These are phyloP conservation scores for Zygoascus tannicola DNA, from an alignment of 805 yeast genomes.

Conservation along the genomic window DNA sequence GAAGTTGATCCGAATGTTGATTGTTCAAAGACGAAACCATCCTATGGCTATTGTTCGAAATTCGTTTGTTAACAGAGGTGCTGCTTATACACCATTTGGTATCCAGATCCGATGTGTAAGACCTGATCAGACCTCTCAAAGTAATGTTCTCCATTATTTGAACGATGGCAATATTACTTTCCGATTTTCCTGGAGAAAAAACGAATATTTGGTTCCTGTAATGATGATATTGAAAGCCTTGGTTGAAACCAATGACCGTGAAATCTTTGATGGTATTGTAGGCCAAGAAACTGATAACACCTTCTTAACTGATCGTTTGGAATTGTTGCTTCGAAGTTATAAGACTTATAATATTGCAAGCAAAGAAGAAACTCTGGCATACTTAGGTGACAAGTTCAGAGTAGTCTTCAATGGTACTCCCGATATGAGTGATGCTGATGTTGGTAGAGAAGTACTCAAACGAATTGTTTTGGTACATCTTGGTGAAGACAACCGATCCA, in stretches of 20 bases:
- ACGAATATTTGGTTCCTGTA: conserved; percentile 89
- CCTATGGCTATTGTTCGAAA: conserved; percentile 97
- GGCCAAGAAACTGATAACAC: conserved; percentile 83
- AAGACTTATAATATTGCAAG: conserved; percentile 71
- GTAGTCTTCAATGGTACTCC: conserved; percentile 84
- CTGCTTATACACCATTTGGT: conserved; percentile 80
- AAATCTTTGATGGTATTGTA: conserved; percentile 90
- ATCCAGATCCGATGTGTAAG: conserved; percentile 89
- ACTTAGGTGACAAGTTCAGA: conserved; percentile 92
- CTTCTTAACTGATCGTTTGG: conserved; percentile 96
- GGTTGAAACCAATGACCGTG: conserved; percentile 84
- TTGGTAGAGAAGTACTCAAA: conserved; percentile 73
- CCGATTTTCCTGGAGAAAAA: conserved; percentile 94
- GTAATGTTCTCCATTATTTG: conserved; percentile 92
- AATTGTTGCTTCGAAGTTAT: conserved; percentile 79
- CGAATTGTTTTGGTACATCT: conserved; percentile 88
- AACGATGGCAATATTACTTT: conserved; percentile 94
- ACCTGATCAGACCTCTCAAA: conserved; percentile 95
- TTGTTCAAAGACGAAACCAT: conserved; percentile 95
- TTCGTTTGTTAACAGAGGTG: conserved; percentile 89
- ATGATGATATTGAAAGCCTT: conserved; percentile 87
- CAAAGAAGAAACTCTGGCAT: conserved; percentile 83
- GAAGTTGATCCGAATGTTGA: conserved; percentile 90
- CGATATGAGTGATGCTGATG: conserved; percentile 81
- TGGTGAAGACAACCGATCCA: conserved; percentile 49